Percentiles rank a stretch among this genome's conserved stretches.
Conservation (phyloP, 306 rosid species). For the Quercus suber region DNA sequence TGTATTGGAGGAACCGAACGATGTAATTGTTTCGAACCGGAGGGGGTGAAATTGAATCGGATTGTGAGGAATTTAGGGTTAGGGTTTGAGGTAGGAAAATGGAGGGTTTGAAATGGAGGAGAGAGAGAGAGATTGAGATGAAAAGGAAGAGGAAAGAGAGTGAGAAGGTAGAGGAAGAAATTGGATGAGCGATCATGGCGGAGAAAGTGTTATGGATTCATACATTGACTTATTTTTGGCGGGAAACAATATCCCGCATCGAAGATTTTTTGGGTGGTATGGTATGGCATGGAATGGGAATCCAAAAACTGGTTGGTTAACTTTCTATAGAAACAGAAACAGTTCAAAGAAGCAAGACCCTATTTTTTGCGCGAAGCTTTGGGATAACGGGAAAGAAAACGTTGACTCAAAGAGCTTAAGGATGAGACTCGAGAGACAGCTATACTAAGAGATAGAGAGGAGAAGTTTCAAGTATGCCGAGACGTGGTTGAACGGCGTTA, state of each 20-base stretch:
- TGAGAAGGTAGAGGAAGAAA: slow-evolving; percentile 6
- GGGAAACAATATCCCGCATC: slow-evolving; percentile 36
- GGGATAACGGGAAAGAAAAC: no score
- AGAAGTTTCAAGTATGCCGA: no score
- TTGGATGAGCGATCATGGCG: slow-evolving; percentile 35
- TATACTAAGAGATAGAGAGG: no score
- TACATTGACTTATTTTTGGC: slow-evolving; percentile 39
- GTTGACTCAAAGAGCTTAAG: no score
- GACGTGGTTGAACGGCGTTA: no score
- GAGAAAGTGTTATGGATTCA: neutral
- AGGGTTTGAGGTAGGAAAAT: slow-evolving; percentile 30
- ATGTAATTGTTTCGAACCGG: slow-evolving; percentile 50
- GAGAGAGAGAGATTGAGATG: slow-evolving; percentile 33
- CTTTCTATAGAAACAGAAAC: no score
- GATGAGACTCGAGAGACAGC: no score
- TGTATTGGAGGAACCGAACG: slow-evolving; percentile 68
- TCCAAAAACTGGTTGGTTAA: no score
- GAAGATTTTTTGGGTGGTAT: neutral
- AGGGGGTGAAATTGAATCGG: slow-evolving; percentile 14
- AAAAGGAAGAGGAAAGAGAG: slow-evolving; percentile 34
- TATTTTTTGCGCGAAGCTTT: no score
- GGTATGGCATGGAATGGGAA: no score
- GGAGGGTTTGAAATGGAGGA: slow-evolving; percentile 33
- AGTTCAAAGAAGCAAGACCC: no score
- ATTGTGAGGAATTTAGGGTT: slow-evolving; percentile 17